A percentile compares a stretch with the other conserved stretches of the same genome.
Conservation (phyloP, 2,329 filamentous ascomycete genomes). For the Cytospora piceicola region DNA sequence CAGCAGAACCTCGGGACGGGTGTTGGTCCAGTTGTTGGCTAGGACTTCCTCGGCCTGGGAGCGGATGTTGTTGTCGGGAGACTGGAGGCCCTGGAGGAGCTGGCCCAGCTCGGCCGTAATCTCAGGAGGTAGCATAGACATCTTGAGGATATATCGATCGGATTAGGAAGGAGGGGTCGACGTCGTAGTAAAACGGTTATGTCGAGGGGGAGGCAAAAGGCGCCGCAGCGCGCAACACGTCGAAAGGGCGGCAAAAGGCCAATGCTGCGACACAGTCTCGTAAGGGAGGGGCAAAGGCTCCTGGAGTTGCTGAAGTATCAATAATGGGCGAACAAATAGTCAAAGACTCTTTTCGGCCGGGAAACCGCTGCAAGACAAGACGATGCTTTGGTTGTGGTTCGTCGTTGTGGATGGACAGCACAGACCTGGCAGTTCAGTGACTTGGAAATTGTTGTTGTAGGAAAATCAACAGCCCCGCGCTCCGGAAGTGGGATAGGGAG, state of each 20-base stretch:
- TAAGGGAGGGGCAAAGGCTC: background rate
- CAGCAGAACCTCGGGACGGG: slow-evolving; percentile 82
- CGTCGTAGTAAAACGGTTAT: slow-evolving; percentile 18
- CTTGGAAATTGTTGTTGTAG: background rate
- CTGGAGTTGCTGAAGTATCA: background rate
- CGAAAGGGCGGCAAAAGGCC: slow-evolving; percentile 14
- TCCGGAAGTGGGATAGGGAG: slow-evolving; percentile 8
- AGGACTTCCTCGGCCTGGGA: slow-evolving; percentile 88
- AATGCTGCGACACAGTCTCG: slow-evolving; percentile 22
- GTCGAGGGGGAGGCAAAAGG: slow-evolving; percentile 25
- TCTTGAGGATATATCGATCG: slow-evolving; percentile 42
- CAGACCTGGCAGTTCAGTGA: background rate
- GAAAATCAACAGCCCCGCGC: slow-evolving; percentile 16
- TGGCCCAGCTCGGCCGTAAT: slow-evolving; percentile 82
- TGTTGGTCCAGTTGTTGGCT: slow-evolving; percentile 84
- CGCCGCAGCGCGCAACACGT: slow-evolving; percentile 31
- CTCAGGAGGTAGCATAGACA: slow-evolving; percentile 87
- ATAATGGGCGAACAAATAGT: background rate
- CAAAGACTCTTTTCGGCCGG: background rate
- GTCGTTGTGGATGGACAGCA: background rate
- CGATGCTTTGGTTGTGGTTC: background rate
- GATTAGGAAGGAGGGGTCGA: slow-evolving; percentile 13
- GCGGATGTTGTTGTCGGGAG: slow-evolving; percentile 83
- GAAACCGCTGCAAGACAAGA: background rate
- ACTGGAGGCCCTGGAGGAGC: slow-evolving; percentile 87